Evolutionary conservation across 2,329 filamentous ascomycete species (phyloP).

Genomic region (Huntiella savannae): DNA sequence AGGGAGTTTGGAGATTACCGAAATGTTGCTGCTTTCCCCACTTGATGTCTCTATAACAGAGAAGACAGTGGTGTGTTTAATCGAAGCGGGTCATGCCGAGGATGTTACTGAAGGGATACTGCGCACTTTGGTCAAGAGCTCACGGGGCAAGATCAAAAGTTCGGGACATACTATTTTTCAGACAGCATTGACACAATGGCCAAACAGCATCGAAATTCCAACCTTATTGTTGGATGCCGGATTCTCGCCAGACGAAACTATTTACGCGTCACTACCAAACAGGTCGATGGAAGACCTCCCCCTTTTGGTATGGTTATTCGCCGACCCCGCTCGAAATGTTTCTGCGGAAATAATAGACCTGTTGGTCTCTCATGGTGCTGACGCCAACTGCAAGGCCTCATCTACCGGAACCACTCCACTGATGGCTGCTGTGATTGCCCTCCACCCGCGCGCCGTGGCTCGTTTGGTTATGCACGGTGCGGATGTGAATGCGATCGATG

Average conservation of each 20-base stretch:
- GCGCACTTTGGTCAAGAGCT: too few relatives aligned
- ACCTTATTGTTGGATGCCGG: slow-evolving; percentile 35
- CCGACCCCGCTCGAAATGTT: slow-evolving; percentile 43
- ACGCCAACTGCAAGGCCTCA: slow-evolving; percentile 30
- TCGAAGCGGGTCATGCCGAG: too few relatives aligned
- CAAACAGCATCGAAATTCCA: slow-evolving; percentile 33
- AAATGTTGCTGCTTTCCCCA: too few relatives aligned
- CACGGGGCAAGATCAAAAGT: too few relatives aligned
- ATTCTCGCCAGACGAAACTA: slow-evolving; percentile 31
- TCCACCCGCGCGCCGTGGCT: slow-evolving; percentile 37
- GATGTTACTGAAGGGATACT: too few relatives aligned
- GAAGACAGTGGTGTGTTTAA: too few relatives aligned
- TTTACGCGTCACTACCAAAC: too few relatives aligned
- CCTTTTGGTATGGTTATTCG: slow-evolving; percentile 39
- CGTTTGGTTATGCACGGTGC: slow-evolving; percentile 37
- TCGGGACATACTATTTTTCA: too few relatives aligned
- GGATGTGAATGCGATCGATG: slow-evolving; percentile 39
- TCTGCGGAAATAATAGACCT: slow-evolving; percentile 38
- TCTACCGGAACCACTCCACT: slow-evolving; percentile 31
- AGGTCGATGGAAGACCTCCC: slow-evolving; percentile 36
- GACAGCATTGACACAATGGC: slow-evolving; percentile 31
- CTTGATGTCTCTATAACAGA: too few relatives aligned
- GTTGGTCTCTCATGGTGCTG: slow-evolving; percentile 34
- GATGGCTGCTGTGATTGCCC: slow-evolving; percentile 37
- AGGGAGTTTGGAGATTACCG: too few relatives aligned